Evolutionary conservation across 768 basidiomycete genomes (phyloP).

Genomic region (Boletus pseudo-olivaceus): DNA sequence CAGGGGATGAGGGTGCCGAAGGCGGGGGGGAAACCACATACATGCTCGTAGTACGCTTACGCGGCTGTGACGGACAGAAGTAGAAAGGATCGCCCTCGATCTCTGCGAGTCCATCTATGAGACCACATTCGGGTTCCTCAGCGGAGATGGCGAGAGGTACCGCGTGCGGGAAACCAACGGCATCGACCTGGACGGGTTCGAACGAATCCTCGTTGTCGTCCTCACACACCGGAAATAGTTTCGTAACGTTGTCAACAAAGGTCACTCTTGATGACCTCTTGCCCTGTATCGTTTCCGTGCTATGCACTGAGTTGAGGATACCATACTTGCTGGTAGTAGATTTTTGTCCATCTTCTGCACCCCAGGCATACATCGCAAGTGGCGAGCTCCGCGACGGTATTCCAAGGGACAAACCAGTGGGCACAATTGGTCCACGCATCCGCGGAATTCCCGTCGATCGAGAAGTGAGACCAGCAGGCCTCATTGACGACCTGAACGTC

Average conservation of each 20-base stretch:
- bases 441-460: background rate
- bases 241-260: conserved; percentile 18
- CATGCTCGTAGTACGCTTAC: conserved; percentile 32
- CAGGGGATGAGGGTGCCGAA: conserved; percentile 2
- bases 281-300: conserved; percentile 8
- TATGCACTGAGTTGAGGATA: conserved; percentile 13
- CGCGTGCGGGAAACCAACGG: conserved; percentile 23
- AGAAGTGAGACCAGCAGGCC: conserved; percentile 22
- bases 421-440: conserved; percentile 22
- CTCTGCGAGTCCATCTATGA: conserved; percentile 3
- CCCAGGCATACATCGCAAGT: conserved; percentile 40
- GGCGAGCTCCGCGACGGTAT: conserved; percentile 50
- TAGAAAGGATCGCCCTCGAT: conserved; percentile 25
- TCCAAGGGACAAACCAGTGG: conserved; percentile 44
- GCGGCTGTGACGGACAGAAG: conserved; percentile 18
- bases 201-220: conserved; percentile 36
- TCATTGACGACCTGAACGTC: background rate
- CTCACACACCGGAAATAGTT: conserved; percentile 30
- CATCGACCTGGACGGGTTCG: conserved; percentile 6
- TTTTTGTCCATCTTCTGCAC: conserved; percentile 36
- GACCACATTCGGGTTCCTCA: background rate
- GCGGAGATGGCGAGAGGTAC: background rate
- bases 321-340: conserved; percentile 15
- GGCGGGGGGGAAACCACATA: conserved; percentile 10
- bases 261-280: conserved; percentile 18